phyloP scores from a whole-genome alignment of 2,329 filamentous ascomycete genomes.

The Venturiaceae sp. region DNA sequence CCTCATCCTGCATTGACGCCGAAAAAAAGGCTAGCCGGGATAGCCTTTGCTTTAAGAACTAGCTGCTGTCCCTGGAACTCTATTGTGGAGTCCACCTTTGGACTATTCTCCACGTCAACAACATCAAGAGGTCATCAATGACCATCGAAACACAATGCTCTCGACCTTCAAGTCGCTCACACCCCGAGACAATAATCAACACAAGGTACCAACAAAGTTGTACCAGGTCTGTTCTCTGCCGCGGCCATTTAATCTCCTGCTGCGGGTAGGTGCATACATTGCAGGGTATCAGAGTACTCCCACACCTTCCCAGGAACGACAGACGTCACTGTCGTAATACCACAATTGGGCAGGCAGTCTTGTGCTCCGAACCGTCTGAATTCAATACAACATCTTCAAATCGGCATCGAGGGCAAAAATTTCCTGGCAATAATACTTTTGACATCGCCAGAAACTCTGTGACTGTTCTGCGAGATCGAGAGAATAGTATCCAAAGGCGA shows the following conservation, averaged over 20 bases:
- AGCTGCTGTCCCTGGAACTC: neutral
- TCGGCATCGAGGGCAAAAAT: no score
- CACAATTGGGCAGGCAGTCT: no score
- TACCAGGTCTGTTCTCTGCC: neutral
- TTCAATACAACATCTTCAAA: no score
- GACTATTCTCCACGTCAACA: neutral
- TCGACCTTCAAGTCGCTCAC: no score
- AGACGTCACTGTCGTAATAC: neutral
- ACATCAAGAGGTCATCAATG: neutral
- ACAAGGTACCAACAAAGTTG: neutral
- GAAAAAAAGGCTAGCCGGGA: neutral
- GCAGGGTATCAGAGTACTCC: neutral
- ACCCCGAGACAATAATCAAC: neutral
- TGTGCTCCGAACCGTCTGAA: no score
- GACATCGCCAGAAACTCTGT: no score
- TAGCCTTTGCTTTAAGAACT: neutral
- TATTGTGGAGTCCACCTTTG: neutral
- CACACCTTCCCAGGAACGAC: neutral
- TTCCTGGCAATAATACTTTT: no score
- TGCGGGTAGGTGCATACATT: neutral
- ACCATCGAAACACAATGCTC: no score
- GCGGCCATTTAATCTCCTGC: neutral
- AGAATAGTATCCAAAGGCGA: no score
- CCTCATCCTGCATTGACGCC: neutral
- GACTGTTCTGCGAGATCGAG: no score